Conservation (phyloP, 768 basidiomycete species). For the Flagelloscypha sp. region DNA sequence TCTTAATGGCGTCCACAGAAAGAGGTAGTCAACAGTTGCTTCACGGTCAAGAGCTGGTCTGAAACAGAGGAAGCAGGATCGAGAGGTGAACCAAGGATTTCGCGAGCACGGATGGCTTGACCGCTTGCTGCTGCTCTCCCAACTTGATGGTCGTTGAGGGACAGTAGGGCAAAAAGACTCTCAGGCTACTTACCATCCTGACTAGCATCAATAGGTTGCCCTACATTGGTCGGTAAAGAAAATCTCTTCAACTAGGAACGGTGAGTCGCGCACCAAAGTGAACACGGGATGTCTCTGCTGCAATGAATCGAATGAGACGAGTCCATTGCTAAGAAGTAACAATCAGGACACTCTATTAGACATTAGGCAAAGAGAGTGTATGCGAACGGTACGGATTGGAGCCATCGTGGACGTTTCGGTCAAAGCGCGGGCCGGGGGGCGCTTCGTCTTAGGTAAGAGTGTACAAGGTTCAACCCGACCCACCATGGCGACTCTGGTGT, state of each 20-base stretch:
- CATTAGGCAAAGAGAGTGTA: neutral
- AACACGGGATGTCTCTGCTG: slow-evolving; percentile 61
- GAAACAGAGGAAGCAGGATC: slow-evolving; percentile 62
- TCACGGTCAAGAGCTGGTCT: slow-evolving; percentile 56
- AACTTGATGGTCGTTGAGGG: slow-evolving; percentile 34
- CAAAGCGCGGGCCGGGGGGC: too few species aligned
- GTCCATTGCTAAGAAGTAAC: slow-evolving; percentile 52
- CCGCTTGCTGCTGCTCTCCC: slow-evolving; percentile 46
- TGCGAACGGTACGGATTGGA: slow-evolving; percentile 15
- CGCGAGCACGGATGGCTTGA: slow-evolving; percentile 54
- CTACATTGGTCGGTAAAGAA: too few species aligned
- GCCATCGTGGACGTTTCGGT: slow-evolving; percentile 9
- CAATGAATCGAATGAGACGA: slow-evolving; percentile 75
- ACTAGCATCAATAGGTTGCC: slow-evolving; percentile 59
- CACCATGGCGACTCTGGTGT: too few species aligned
- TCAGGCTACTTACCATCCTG: slow-evolving; percentile 50
- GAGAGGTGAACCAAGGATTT: slow-evolving; percentile 63
- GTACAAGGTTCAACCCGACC: too few species aligned
- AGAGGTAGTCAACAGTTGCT: slow-evolving; percentile 64
- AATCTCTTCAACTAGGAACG: too few species aligned
- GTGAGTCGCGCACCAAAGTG: too few species aligned
- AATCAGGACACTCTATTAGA: neutral
- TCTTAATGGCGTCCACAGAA: slow-evolving; percentile 53
- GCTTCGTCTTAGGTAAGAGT: too few species aligned
- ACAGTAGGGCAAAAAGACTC: neutral